Conservation (phyloP, 169 alveolate genomes). For the Plasmodium knowlesi region DNA sequence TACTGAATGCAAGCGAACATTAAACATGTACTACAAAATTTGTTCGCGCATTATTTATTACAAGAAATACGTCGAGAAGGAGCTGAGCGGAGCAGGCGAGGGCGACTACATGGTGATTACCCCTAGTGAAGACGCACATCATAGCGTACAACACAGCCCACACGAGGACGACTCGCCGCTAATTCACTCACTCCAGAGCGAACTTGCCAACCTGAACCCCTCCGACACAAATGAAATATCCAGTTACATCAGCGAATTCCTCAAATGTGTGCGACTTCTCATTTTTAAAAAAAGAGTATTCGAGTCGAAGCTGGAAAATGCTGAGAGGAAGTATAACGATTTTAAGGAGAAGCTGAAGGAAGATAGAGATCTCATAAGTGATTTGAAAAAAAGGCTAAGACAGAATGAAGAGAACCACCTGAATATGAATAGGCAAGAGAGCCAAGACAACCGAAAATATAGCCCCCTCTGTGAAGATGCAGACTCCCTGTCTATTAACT, state of each 20-base stretch:
- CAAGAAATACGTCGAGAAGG: conserved; percentile 47
- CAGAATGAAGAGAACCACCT: conserved; percentile 28
- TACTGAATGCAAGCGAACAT: conserved; percentile 33
- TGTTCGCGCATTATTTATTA: conserved; percentile 57
- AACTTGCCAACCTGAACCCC: not conserved
- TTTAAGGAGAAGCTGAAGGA: conserved; percentile 65
- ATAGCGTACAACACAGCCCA: not conserved
- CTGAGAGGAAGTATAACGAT: conserved; percentile 34
- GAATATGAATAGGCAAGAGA: not conserved
- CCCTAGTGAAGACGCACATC: not conserved
- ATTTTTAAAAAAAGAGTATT: conserved; percentile 49
- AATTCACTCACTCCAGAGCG: not conserved
- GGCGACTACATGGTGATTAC: not conserved
- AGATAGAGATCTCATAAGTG: conserved; percentile 55
- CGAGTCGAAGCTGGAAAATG: conserved; percentile 53
- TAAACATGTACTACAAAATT: conserved; percentile 44
- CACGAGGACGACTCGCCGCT: not conserved
- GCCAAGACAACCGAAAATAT: not conserved
- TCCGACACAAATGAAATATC: conserved; percentile 34
- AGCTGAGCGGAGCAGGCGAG: not conserved
- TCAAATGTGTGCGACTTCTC: conserved; percentile 37
- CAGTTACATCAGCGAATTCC: conserved; percentile 42
- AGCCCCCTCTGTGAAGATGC: not conserved
- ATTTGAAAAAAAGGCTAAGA: conserved; percentile 62
- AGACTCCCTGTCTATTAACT: conserved; percentile 2